Base-by-base conservation (phyloP, 305 asterid species). In the Fraxinus nigra region DNA sequence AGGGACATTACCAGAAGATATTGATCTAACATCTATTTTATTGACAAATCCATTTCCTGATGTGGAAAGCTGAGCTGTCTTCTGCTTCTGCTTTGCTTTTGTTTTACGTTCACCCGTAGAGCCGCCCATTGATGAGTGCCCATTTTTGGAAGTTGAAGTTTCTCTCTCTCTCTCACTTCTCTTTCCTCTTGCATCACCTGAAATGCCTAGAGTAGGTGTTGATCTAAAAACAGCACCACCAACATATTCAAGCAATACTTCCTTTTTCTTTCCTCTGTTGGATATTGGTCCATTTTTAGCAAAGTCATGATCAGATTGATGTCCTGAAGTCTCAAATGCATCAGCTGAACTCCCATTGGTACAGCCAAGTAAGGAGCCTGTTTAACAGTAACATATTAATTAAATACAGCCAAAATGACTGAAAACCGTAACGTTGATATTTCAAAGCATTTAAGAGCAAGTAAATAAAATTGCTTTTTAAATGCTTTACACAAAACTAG, bases 201-300 rank as follows among this genome's bases (percentile, higher is more conserved):
- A 82, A 78, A 86, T 85, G 85, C 91, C 90, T 32, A 89, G 78
- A 83, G 88, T 86, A 77, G 92, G 80, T 20, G 93, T 85, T 75
- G 90, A 84, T 81, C 94, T 87, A 72, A 83, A 85, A 20, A 83
- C 84, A 48, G 88, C 89, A 40, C 94, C 93, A 30, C 76, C 43
- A 77, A 90, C 93, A 74, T 93, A 97, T 77, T 94, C 97, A 34
- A 94, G 98, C 43, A 89, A 87, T 80, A 91, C 87, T 88, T 95
- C 98, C 85, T 89, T 96, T 84, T 89, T 96, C 94, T 87, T 94
- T 85, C 94, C 98, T 83, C 98, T 89, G 87, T 93, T 93, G 75
- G 91, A 87, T 78, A 85, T 80, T 33, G 99, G 92, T 79, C 97
- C 95, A 37, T 84, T 89, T 89, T 88, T 91, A 26, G 89, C 94